Conservation (phyloP, 2,329 filamentous ascomycete genomes). For the Fusarium sarcochroum region DNA sequence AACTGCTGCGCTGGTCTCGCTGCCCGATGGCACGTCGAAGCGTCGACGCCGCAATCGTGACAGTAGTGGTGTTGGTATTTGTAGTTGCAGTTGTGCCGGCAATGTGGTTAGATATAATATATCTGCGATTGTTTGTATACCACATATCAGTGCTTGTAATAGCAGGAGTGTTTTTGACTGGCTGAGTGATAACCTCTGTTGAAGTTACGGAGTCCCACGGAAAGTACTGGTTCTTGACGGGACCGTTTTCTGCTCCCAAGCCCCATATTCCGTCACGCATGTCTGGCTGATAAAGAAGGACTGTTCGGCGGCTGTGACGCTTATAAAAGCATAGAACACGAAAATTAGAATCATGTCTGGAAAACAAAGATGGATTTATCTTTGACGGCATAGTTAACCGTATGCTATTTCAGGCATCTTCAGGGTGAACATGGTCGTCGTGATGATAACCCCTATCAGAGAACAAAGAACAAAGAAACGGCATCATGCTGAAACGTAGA, state of each 20-base stretch:
- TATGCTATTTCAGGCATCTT: constrained; percentile 19
- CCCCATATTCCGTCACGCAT: no score
- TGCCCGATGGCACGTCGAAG: no score
- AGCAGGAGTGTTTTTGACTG: background rate
- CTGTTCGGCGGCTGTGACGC: no score
- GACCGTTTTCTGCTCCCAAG: no score
- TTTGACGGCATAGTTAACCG: background rate
- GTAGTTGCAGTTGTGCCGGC: background rate
- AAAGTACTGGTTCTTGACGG: background rate
- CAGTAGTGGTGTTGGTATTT: background rate
- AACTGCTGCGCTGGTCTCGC: no score
- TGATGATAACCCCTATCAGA: background rate
- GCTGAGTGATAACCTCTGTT: background rate
- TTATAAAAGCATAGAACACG: no score
- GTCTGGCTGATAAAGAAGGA: no score
- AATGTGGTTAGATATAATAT: background rate
- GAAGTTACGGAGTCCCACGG: background rate
- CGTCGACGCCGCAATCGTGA: no score
- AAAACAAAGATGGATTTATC: constrained; percentile 3
- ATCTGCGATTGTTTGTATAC: background rate
- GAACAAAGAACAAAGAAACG: constrained; percentile 37
- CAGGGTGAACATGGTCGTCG: background rate
- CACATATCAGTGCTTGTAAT: background rate
- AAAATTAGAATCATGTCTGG: no score
- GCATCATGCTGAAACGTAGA: background rate